Percentiles rank a stretch among this genome's conserved stretches.
phyloP scores from a whole-genome alignment of 139 green algal species.

The Haematococcus sp. region DNA sequence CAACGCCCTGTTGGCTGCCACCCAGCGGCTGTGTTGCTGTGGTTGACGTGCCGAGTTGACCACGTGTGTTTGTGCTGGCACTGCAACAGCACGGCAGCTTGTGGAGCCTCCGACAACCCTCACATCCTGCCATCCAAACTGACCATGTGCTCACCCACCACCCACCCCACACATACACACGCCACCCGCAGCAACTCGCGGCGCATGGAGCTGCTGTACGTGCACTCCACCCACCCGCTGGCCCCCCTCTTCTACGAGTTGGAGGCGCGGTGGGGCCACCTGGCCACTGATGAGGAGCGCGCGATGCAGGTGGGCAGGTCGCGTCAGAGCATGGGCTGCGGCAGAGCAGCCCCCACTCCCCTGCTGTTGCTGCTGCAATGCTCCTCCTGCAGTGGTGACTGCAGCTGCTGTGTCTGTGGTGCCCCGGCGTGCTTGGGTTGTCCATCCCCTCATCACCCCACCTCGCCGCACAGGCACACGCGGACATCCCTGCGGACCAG shows the following conservation, averaged over 20 bases:
- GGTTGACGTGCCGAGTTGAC: too few relatives aligned
- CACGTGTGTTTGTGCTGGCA: too few relatives aligned
- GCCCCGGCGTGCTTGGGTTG: background rate
- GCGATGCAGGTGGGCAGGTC: slow-evolving; percentile 23
- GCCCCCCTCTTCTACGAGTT: slow-evolving; percentile 67
- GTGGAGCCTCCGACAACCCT: too few relatives aligned
- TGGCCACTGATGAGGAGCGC: slow-evolving; percentile 18
- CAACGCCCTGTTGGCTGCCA: too few relatives aligned
- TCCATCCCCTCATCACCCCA: background rate
- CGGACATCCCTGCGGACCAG: slow-evolving; percentile 25
- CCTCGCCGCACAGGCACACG: slow-evolving; percentile 4
- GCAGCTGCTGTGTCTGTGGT: too few relatives aligned
- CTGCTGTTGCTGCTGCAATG: too few relatives aligned
- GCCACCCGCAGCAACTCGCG: slow-evolving; percentile 55
- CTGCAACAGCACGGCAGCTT: too few relatives aligned
- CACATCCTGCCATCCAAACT: too few relatives aligned
- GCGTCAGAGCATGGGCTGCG: background rate
- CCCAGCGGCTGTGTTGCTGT: too few relatives aligned
- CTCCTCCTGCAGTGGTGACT: too few relatives aligned
- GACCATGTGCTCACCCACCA: background rate
- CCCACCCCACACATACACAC: too few relatives aligned
- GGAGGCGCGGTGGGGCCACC: slow-evolving; percentile 38
- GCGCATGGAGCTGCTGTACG: slow-evolving; percentile 75
- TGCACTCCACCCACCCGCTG: slow-evolving; percentile 73
- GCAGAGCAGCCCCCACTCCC: background rate